phyloP scores from a whole-genome alignment of 176 grass and related monocot species.

The Oryza officinalis region DNA sequence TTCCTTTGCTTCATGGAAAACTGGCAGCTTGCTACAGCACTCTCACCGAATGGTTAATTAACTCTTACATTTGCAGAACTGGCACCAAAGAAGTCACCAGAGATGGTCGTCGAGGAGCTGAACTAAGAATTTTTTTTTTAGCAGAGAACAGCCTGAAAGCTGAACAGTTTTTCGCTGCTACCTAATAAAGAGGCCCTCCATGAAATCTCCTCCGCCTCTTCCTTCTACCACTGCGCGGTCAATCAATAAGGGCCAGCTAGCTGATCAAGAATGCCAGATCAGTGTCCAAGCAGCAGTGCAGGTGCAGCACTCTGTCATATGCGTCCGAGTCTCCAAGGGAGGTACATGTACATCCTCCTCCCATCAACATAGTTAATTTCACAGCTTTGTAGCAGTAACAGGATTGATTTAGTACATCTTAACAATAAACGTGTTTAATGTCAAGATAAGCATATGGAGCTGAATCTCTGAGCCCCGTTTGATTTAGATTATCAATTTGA shows the following conservation, averaged over 20 bases:
- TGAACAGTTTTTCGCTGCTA: background rate
- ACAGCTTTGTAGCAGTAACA: background rate
- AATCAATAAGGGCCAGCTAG: constrained; percentile 31
- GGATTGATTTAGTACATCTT: background rate
- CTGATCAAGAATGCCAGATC: background rate
- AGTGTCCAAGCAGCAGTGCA: background rate
- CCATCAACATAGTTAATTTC: background rate
- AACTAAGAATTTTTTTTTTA: background rate
- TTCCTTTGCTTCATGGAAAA: background rate
- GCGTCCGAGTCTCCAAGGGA: too few species aligned
- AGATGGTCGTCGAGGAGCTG: background rate
- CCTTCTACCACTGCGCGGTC: constrained; percentile 9
- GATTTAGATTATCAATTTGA: too few species aligned
- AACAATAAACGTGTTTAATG: background rate
- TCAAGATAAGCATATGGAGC: background rate
- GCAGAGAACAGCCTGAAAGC: background rate
- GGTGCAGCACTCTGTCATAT: background rate
- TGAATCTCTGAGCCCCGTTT: background rate
- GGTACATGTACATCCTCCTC: background rate
- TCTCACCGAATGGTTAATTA: background rate
- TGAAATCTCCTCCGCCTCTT: constrained; percentile 30
- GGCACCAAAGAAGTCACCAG: background rate
- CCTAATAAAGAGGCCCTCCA: constrained; percentile 20
- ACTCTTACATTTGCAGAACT: background rate
- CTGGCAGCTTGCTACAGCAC: background rate